These are phyloP conservation scores for Pythium volutum DNA, from an alignment of 352 stramenopile genomes.

Conservation along the genomic window DNA sequence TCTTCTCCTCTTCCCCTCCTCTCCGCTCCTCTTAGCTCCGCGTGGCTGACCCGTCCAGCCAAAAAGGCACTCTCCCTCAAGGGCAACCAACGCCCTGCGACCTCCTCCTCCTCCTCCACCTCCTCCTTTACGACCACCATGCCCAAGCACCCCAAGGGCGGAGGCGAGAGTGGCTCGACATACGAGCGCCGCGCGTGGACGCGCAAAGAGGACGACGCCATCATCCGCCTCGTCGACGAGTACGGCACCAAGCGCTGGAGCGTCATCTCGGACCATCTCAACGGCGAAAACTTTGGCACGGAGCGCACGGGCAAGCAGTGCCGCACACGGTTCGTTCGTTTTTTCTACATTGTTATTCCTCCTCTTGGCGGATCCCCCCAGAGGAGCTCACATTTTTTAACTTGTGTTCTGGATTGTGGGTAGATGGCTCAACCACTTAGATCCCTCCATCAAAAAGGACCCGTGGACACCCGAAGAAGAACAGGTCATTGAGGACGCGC, in stretches of 20 bases:
- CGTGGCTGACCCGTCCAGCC: slow-evolving; percentile 6
- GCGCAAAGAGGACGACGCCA: slow-evolving; percentile 82
- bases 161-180: slow-evolving; percentile 46
- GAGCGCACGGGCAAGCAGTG: slow-evolving; percentile 85
- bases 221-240: slow-evolving; percentile 82
- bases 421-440: slow-evolving; percentile 82
- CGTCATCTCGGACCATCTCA: slow-evolving; percentile 86
- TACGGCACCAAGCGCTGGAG: slow-evolving; percentile 87
- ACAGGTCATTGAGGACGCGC: slow-evolving; percentile 86
- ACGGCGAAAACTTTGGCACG: slow-evolving; percentile 80
- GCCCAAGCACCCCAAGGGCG: slow-evolving; percentile 47
- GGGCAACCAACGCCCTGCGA: slow-evolving; percentile 5
- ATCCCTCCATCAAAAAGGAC: slow-evolving; percentile 86
- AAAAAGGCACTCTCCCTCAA: slow-evolving; percentile 12
- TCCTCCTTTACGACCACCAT: slow-evolving; percentile 28
- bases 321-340: slow-evolving; percentile 46
- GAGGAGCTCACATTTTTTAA: not conserved
- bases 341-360: too few relatives aligned
- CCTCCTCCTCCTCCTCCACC: not conserved
- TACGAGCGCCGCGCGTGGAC: slow-evolving; percentile 86
- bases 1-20: not conserved
- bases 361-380: slow-evolving; percentile 1
- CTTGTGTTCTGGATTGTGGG: not conserved
- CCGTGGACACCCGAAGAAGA: slow-evolving; percentile 90
- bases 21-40: not conserved